phyloP scores from a whole-genome alignment of 73 alveolate species.

The Paraurostyla sp. region DNA sequence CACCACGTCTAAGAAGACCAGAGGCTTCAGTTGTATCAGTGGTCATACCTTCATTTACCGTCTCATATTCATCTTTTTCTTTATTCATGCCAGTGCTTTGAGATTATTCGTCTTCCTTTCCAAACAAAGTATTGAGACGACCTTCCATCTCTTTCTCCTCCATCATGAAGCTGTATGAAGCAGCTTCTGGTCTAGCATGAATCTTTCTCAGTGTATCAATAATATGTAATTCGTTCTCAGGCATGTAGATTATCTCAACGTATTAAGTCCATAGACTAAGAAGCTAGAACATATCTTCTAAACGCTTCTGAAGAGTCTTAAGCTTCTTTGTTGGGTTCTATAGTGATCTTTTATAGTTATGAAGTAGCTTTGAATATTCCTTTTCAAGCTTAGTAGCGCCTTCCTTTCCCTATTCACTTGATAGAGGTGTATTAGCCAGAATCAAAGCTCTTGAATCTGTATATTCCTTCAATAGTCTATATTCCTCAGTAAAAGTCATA shows the following conservation, averaged over 20 bases:
- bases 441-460: background rate
- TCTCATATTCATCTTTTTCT: constrained; percentile 47
- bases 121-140: constrained; percentile 1
- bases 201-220: background rate
- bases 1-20: no score
- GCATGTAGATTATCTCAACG: constrained; percentile 61
- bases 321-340: constrained; percentile 43
- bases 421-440: background rate
- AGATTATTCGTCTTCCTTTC: background rate
- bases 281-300: constrained; percentile 56
- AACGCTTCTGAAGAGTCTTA: constrained; percentile 32
- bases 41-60: constrained; percentile 72
- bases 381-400: constrained; percentile 9
- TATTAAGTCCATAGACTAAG: constrained; percentile 55
- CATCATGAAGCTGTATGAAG: background rate
- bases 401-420: background rate
- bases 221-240: constrained; percentile 50
- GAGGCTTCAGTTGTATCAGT: constrained; percentile 57
- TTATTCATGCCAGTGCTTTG: background rate
- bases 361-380: constrained; percentile 41
- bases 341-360: background rate
- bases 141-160: background rate
- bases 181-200: constrained; percentile 36
- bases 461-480: constrained; percentile 44
- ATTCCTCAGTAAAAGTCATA: constrained; percentile 66